Evolutionary conservation across 805 yeast genomes (phyloP), one percentile per base, ranked within the genome.

Genomic region (Yarrowia sp.): DNA sequence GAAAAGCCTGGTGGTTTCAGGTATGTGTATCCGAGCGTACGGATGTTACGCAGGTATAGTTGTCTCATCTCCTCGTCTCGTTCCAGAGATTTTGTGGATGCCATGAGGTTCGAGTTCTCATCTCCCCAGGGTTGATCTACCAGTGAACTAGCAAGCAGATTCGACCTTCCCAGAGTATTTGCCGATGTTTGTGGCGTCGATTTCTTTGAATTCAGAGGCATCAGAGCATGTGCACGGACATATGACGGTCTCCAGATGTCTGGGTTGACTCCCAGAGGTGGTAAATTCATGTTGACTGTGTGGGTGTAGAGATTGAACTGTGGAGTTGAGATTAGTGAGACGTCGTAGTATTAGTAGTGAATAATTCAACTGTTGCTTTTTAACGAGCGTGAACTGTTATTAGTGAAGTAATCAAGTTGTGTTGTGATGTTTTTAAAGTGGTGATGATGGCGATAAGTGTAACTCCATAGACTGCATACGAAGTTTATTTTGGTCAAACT

Each of bases 1-100:
- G 81, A 80, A 10, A 87, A 73, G 0, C 92, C 92, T 11, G 88
- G 81, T 0, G 92, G 92, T 53, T 80, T 79, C 69, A 89, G 74
- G 68, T 79, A 80, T 14, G 80, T 72, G 75, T 79, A 81, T 0
- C 91, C 91, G 26, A 82, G 72, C 5, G 79, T 79, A 8, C 83
- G 78, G 40, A 86, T 78, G 16, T 66, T 46, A 9, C 69, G 66
- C 42, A 75, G 69, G 36, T 70, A 67, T 32, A 69, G 52, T 19
- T 69, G 68, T 16, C 74, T 59, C 22, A 49, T 53, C 38, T 53
- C 61, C 22, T 72, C 72, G 26, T 70, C 72, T 3, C 71, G 65
- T 26, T 68, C 61, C 3, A 67, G 16, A 10, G 65, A 59, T 19
- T 19, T 43, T 7, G 65, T 59, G 42, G 65, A 59, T 0, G 65